Evolutionary conservation across 2,329 filamentous ascomycete species (phyloP).

Genomic region (Chaetomium sp.): DNA sequence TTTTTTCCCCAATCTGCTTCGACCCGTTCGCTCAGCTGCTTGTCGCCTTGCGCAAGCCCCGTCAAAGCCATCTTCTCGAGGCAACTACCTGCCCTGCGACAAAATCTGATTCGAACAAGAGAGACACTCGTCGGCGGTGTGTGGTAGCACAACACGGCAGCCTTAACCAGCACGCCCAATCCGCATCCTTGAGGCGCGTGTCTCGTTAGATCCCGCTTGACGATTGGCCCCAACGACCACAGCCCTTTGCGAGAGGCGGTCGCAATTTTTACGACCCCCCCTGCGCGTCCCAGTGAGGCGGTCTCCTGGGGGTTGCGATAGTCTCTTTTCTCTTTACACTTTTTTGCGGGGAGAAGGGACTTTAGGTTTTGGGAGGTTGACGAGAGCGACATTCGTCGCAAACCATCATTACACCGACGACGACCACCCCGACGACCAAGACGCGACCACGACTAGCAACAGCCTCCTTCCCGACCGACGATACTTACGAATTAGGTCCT

Average conservation of each 20-base stretch:
- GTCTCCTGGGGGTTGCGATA: slow-evolving; percentile 5
- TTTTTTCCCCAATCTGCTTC: background rate
- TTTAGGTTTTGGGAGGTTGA: too few species aligned
- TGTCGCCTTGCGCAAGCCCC: background rate
- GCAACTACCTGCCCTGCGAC: background rate
- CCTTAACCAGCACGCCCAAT: slow-evolving; percentile 21
- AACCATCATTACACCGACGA: too few species aligned
- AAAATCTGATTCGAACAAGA: slow-evolving; percentile 11
- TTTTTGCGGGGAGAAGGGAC: too few species aligned
- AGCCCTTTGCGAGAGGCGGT: slow-evolving; percentile 18
- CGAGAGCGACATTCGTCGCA: too few species aligned
- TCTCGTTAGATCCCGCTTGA: slow-evolving; percentile 17
- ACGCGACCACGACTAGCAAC: too few species aligned
- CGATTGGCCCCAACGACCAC: slow-evolving; percentile 22
- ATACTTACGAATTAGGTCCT: too few species aligned
- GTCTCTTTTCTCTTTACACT: background rate
- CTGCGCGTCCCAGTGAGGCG: slow-evolving; percentile 13
- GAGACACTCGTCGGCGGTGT: slow-evolving; percentile 12
- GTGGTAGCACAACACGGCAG: slow-evolving; percentile 25
- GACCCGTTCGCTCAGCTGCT: background rate
- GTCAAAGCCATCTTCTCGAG: slow-evolving; percentile 8
- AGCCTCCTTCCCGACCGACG: too few species aligned
- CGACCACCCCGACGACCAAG: too few species aligned
- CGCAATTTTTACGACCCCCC: slow-evolving; percentile 15
- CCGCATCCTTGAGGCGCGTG: slow-evolving; percentile 16